Evolutionary conservation across 1,139 yeast species (phyloP), one percentile per base, ranked within the genome.

Genomic region (Yamadazyma diospyri): DNA sequence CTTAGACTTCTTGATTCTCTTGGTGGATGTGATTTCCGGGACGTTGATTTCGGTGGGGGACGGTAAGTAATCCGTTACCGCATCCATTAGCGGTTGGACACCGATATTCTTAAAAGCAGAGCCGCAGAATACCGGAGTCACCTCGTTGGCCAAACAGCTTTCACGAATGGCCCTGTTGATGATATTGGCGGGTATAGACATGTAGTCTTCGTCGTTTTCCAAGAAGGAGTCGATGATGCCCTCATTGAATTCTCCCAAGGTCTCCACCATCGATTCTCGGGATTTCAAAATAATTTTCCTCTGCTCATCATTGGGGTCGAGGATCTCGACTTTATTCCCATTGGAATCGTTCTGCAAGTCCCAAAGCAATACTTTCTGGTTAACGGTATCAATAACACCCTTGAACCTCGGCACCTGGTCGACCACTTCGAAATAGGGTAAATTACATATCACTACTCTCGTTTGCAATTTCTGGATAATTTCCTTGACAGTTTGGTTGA

Each of bases 61-160:
- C 0, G 99, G 98, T 22, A 94, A 64, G 48, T 73, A 92, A 34
- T 74, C 72, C 1, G 78, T 69, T 11, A 89, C 69, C 0, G 94
- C 89, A 54, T 92, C 98, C 60, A 92, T 62, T 35, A 94, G 62
- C 0, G 97, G 97, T 52, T 92, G 98, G 2, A 92, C 95, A 10
- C 98, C 98, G 33, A 92, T 83, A 51, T 92, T 92, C 42, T 72
- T 76, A 59, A 92, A 92, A 33, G 97, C 84, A 1, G 97, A 85
- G 3, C 99, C 98, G 57, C 97, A 87, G 24, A 88, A 61, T 0
- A 92, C 84, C 0, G 99, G 97, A 0, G 83, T 73, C 3, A 86
- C 67, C 24, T 64, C 59, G 34, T 73, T 72, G 1, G 56, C 55
- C 3, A 86, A 46, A 0, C 95, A 84, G 1, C 84, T 77, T 19